These are phyloP conservation scores for Blastocrithidia nonstop DNA, from an alignment of 208 protist genomes.

Conservation along the genomic window DNA sequence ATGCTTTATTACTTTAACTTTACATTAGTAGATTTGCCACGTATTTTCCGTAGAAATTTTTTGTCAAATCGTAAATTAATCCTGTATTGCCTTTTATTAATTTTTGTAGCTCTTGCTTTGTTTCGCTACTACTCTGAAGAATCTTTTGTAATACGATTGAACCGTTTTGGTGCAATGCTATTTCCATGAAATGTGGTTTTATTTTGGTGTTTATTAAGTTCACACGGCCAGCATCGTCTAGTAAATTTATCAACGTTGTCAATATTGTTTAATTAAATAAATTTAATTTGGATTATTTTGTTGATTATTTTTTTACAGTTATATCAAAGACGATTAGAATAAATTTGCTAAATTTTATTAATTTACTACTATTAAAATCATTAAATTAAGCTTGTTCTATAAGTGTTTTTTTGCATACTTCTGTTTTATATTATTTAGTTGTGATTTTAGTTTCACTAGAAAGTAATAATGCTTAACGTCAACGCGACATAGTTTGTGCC, in stretches of 20 bases:
- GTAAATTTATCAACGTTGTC: conserved; percentile 15
- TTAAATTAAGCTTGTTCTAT: no score
- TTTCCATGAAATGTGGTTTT: conserved; percentile 21
- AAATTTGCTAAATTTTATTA: no score
- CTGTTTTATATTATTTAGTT: no score
- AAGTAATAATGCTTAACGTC: no score
- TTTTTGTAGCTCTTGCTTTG: conserved; percentile 40
- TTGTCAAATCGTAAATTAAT: conserved; percentile 6
- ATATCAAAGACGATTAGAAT: no score
- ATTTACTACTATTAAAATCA: no score
- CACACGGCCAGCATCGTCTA: conserved; percentile 49
- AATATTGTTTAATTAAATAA: conserved; percentile 34
- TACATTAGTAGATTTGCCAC: conserved; percentile 20
- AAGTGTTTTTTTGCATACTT: no score
- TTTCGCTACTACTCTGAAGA: conserved; percentile 16
- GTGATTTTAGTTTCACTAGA: no score
- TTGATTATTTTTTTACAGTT: no score
- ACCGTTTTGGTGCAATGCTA: conserved; percentile 36
- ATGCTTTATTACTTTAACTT: conserved; percentile 30
- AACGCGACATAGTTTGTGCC: no score
- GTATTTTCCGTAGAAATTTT: conserved; percentile 9
- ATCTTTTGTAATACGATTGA: conserved; percentile 32
- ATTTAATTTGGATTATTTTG: no score
- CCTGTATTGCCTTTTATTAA: conserved; percentile 64
- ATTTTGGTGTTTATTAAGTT: conserved; percentile 18